Conservation (phyloP, 176 grass and related monocot genomes). For the Alloteropsis semialata region DNA sequence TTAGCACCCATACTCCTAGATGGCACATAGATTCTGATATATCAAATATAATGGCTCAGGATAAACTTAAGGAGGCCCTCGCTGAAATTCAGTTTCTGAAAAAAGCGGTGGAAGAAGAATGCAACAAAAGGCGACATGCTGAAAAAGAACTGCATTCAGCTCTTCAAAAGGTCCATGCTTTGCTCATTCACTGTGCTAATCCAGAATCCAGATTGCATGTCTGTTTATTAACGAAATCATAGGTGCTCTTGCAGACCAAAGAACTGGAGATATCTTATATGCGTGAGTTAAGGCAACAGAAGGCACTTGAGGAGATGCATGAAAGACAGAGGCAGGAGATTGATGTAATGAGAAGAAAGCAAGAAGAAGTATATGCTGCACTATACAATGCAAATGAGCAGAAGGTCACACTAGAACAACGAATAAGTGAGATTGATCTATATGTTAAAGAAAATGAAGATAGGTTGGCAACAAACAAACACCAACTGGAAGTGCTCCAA, state of each 20-base stretch:
- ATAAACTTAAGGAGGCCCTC: slow-evolving; percentile 37
- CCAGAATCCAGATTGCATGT: not conserved
- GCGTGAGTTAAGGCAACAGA: not conserved
- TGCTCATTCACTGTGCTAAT: not conserved
- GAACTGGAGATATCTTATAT: slow-evolving; percentile 4
- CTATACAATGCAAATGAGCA: not conserved
- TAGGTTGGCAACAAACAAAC: slow-evolving; percentile 23
- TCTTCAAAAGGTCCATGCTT: slow-evolving; percentile 39
- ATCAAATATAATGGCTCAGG: not conserved
- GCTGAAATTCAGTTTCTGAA: slow-evolving; percentile 39
- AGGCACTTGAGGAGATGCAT: not conserved
- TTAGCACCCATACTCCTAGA: not conserved
- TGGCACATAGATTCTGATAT: not conserved
- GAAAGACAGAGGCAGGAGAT: slow-evolving; percentile 1
- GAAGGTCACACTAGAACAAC: slow-evolving; percentile 1
- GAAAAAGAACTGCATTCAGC: slow-evolving; percentile 44
- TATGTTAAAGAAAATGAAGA: slow-evolving; percentile 38
- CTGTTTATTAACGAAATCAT: not conserved
- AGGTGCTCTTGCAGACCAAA: not conserved
- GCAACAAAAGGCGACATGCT: slow-evolving; percentile 39
- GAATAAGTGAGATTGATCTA: slow-evolving; percentile 20
- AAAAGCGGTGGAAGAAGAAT: slow-evolving; percentile 52
- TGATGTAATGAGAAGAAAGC: not conserved
- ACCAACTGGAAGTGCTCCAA: slow-evolving; percentile 33
- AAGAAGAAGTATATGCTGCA: slow-evolving; percentile 6